Evolutionary conservation across 2,329 filamentous ascomycete genomes (phyloP).

Genomic region (Monilinia vaccinii-corymbosi): DNA sequence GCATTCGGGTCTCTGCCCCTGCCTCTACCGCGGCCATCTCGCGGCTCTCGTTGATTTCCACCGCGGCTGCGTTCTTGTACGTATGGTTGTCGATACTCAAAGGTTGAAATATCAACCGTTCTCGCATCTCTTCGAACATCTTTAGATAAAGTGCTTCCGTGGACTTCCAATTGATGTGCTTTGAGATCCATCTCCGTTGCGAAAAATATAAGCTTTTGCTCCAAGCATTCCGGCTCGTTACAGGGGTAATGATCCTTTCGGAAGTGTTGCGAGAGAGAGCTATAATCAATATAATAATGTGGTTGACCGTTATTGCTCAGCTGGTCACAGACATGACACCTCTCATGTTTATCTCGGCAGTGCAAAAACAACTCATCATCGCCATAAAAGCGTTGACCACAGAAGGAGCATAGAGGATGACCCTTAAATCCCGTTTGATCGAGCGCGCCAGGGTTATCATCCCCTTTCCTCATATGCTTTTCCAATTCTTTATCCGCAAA

Average conservation of each 20-base stretch:
- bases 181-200: constrained; percentile 91
- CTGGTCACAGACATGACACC: constrained; percentile 88
- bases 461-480: constrained; percentile 81
- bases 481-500: constrained; percentile 75
- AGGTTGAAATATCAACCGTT: constrained; percentile 76
- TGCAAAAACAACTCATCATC: constrained; percentile 92
- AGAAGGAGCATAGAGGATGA: constrained; percentile 91
- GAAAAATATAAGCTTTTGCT: constrained; percentile 98
- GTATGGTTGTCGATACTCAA: constrained; percentile 71
- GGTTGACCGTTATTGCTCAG: constrained; percentile 41
- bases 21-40: constrained; percentile 38
- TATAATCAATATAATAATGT: constrained; percentile 87
- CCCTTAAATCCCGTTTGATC: constrained; percentile 96
- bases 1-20: constrained; percentile 81
- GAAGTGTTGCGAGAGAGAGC: constrained; percentile 80
- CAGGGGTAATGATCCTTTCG: constrained; percentile 80
- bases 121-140: constrained; percentile 75
- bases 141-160: constrained; percentile 73
- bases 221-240: constrained; percentile 74
- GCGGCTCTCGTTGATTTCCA: constrained; percentile 34
- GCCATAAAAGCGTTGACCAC: constrained; percentile 84
- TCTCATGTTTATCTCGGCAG: constrained; percentile 87
- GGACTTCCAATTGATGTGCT: constrained; percentile 78
- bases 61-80: constrained; percentile 44
- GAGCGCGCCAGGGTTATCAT: constrained; percentile 78